Evolutionary conservation across 2,329 filamentous ascomycete species (phyloP).

Genomic region (Apiospora pterosperma): DNA sequence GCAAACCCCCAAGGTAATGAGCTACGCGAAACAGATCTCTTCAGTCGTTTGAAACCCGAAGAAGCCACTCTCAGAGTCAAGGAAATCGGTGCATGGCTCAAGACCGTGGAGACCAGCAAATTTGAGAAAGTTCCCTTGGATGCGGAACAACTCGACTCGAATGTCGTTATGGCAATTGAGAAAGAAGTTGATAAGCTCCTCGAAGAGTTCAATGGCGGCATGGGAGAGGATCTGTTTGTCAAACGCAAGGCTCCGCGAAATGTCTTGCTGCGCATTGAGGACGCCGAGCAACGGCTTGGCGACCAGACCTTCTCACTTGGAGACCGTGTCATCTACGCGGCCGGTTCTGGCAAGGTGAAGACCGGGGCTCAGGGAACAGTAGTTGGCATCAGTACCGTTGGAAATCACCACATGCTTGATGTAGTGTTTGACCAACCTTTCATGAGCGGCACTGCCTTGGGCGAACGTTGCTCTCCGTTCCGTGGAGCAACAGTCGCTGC

Average conservation of each 20-base stretch:
- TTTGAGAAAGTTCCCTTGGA: constrained; percentile 96
- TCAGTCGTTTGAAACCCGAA: constrained; percentile 55
- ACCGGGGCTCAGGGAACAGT: constrained; percentile 90
- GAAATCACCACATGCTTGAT: constrained; percentile 79
- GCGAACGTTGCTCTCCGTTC: constrained; percentile 88
- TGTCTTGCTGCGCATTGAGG: constrained; percentile 86
- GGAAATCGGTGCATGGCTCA: constrained; percentile 91
- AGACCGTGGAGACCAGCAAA: constrained; percentile 83
- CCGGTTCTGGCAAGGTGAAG: constrained; percentile 89
- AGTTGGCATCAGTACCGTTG: constrained; percentile 87
- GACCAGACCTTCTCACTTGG: constrained; percentile 82
- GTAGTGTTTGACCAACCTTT: constrained; percentile 92
- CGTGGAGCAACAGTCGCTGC: constrained; percentile 87
- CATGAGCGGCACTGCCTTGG: constrained; percentile 93
- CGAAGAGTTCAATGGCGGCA: constrained; percentile 37
- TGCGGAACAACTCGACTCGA: constrained; percentile 92
- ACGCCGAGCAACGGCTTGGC: constrained; percentile 89
- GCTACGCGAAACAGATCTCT: constrained; percentile 82
- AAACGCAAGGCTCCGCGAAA: constrained; percentile 80
- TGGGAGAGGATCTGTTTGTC: constrained; percentile 52
- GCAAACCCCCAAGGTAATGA: constrained; percentile 82
- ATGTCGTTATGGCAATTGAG: constrained; percentile 80
- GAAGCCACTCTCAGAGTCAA: constrained; percentile 78
- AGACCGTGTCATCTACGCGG: constrained; percentile 89
- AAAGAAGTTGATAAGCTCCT: constrained; percentile 59